Conservation (phyloP, 140 eudicot genomes). For the Senecio squalidus region DNA sequence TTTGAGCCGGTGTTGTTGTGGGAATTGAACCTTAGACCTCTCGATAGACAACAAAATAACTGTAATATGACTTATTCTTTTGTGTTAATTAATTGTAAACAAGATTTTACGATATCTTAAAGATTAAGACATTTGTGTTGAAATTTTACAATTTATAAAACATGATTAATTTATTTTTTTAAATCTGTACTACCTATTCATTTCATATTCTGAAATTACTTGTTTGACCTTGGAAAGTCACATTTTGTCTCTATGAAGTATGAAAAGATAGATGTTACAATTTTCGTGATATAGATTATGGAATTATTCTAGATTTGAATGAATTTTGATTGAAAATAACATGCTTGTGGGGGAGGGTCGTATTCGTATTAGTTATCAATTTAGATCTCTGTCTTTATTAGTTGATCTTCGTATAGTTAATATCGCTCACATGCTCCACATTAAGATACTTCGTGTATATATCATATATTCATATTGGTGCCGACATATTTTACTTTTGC, state of each 20-base stretch:
- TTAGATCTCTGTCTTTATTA: conserved; percentile 26
- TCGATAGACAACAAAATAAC: neutral
- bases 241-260: conserved; percentile 25
- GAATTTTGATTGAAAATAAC: conserved; percentile 17
- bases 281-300: conserved; percentile 17
- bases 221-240: conserved; percentile 25
- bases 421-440: conserved; percentile 25
- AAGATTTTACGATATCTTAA: conserved; percentile 19
- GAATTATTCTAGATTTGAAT: conserved; percentile 12
- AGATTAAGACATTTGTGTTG: conserved; percentile 22
- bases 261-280: neutral
- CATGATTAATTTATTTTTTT: neutral
- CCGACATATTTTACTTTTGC: conserved; percentile 3
- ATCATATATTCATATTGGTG: conserved; percentile 7
- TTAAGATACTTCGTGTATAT: neutral
- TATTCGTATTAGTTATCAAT: conserved; percentile 24
- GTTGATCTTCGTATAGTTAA: conserved; percentile 22
- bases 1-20: no score
- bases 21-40: no score
- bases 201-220: conserved; percentile 16
- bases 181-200: conserved; percentile 6
- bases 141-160: conserved; percentile 4
- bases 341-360: conserved; percentile 28
- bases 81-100: conserved; percentile 3
- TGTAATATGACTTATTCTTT: conserved; percentile 1